These are phyloP conservation scores for Sistotremastrum niveocremeum DNA, from an alignment of 768 basidiomycete genomes.

Conservation along the genomic window DNA sequence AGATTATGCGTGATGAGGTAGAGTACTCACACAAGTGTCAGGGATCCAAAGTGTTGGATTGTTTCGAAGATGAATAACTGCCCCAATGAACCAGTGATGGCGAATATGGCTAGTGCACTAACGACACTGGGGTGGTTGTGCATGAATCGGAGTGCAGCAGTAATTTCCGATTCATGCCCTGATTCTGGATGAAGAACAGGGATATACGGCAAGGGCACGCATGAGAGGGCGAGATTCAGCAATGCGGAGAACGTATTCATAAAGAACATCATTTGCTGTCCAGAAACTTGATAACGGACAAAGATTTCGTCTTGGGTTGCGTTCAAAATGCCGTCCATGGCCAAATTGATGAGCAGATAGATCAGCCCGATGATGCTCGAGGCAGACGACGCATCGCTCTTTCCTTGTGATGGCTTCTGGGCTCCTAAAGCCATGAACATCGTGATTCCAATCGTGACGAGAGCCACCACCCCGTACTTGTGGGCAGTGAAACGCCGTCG, in stretches of 20 bases:
- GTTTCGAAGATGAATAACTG: conserved; percentile 99
- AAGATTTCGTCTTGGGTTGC: conserved; percentile 98
- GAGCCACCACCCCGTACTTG: conserved; percentile 90
- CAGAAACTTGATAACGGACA: conserved; percentile 52
- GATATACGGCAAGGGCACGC: conserved; percentile 68
- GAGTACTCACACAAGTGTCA: conserved; percentile 65
- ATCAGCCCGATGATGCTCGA: conserved; percentile 56
- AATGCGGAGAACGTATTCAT: conserved; percentile 82
- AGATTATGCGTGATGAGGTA: background rate
- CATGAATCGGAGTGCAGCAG: conserved; percentile 60
- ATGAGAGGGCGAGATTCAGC: conserved; percentile 51
- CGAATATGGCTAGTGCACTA: conserved; percentile 67
- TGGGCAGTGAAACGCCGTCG: conserved; percentile 84
- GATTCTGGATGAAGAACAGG: conserved; percentile 66
- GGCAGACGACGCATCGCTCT: conserved; percentile 22
- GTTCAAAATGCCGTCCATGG: conserved; percentile 87
- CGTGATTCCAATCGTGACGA: conserved; percentile 85
- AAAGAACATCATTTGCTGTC: conserved; percentile 99
- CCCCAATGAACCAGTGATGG: conserved; percentile 82
- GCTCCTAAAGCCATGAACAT: conserved; percentile 88
- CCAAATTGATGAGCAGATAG: conserved; percentile 74
- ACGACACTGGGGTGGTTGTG: conserved; percentile 61
- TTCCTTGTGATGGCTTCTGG: conserved; percentile 23
- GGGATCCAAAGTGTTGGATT: conserved; percentile 76
- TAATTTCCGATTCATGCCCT: conserved; percentile 48